These are phyloP conservation scores for Decorospora gaudefroyi DNA, from an alignment of 2,329 filamentous ascomycete genomes.

Conservation along the genomic window DNA sequence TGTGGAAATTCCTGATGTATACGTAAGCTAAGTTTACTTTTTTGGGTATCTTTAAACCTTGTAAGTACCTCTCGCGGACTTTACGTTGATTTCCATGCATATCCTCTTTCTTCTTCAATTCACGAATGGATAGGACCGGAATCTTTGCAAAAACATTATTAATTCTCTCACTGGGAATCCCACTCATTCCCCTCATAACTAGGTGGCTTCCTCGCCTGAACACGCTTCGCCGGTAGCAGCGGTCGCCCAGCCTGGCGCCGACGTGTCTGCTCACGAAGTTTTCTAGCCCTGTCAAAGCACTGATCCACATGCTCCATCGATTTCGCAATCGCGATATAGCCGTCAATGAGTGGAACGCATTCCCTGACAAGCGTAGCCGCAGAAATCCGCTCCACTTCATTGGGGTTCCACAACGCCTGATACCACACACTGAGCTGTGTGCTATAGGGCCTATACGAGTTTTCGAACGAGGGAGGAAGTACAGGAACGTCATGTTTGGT, in stretches of 20 bases:
- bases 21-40: no score
- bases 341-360: slow-evolving; percentile 4
- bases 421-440: slow-evolving; percentile 22
- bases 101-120: no score
- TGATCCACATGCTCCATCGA: background rate
- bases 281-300: background rate
- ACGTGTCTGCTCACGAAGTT: background rate
- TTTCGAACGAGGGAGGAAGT: no score
- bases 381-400: slow-evolving; percentile 4
- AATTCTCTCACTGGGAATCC: no score
- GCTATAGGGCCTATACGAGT: slow-evolving; percentile 17
- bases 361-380: background rate
- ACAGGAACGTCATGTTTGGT: slow-evolving; percentile 5
- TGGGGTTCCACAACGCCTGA: slow-evolving; percentile 4
- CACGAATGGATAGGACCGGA: no score
- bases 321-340: slow-evolving; percentile 1
- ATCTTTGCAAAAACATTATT: no score
- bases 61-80: no score
- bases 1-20: no score
- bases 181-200: no score
- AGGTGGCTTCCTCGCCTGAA: background rate
- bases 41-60: no score
- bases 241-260: background rate
- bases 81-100: no score
- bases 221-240: background rate